These are phyloP conservation scores for Blastosporella zonata DNA, from an alignment of 1,284 basidiomycete species.

Conservation along the genomic window DNA sequence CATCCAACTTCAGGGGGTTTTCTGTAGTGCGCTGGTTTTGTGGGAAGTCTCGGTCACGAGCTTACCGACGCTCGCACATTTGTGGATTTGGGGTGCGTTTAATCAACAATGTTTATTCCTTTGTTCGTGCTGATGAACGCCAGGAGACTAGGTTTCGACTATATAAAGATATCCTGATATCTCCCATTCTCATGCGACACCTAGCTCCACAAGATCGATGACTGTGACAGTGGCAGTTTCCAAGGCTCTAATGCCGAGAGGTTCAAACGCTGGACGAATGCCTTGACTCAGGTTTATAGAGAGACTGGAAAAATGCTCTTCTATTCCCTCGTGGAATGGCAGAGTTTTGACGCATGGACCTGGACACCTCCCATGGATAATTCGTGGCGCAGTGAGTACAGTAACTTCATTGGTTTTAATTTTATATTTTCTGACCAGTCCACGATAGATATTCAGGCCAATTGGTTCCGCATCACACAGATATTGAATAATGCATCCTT, in stretches of 20 bases:
- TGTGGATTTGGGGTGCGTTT: slow-evolving; percentile 22
- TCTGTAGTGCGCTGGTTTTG: slow-evolving; percentile 25
- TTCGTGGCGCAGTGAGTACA: slow-evolving; percentile 23
- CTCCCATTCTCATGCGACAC: not conserved
- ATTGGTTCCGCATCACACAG: slow-evolving; percentile 23
- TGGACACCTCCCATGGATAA: slow-evolving; percentile 24
- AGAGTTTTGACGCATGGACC: slow-evolving; percentile 26
- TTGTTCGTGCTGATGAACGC: no score
- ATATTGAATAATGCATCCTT: slow-evolving; percentile 27
- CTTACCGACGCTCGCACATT: slow-evolving; percentile 25
- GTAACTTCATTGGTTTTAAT: not conserved
- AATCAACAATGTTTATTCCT: not conserved
- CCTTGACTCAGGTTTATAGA: slow-evolving; percentile 22
- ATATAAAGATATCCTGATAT: slow-evolving; percentile 18
- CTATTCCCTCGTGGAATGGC: slow-evolving; percentile 27
- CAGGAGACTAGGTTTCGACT: slow-evolving; percentile 25
- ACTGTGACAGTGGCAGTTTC: slow-evolving; percentile 20
- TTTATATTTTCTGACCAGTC: slow-evolving; percentile 12
- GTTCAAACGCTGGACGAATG: slow-evolving; percentile 26
- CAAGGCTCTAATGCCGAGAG: slow-evolving; percentile 22
- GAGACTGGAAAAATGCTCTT: slow-evolving; percentile 26
- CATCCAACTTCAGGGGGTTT: no score
- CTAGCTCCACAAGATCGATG: slow-evolving; percentile 20
- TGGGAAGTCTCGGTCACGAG: slow-evolving; percentile 26
- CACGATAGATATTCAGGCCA: slow-evolving; percentile 24